Evolutionary conservation across 768 basidiomycete species (phyloP).

Genomic region (Daedalea quercina): DNA sequence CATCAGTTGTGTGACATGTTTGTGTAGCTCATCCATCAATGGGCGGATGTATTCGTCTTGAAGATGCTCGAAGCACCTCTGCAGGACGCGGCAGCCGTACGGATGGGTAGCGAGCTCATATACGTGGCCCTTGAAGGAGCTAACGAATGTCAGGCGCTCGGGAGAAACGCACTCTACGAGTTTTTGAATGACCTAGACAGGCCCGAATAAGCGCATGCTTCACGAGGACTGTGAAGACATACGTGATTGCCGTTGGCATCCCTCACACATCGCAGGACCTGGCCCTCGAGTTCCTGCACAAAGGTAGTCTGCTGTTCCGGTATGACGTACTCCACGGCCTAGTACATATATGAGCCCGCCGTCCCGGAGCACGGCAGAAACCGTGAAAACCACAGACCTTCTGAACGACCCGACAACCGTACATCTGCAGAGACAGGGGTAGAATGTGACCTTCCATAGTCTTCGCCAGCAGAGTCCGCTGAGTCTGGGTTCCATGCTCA

Average conservation of each 20-base stretch:
- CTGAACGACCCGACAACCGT: constrained; percentile 94
- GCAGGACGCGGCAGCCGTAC: constrained; percentile 92
- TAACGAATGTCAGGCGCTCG: constrained; percentile 71
- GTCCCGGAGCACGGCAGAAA: neutral
- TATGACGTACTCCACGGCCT: constrained; percentile 81
- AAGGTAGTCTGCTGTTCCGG: constrained; percentile 74
- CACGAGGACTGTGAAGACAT: constrained; percentile 18
- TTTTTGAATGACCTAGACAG: constrained; percentile 74
- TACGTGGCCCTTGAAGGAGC: constrained; percentile 70
- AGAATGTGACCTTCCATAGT: constrained; percentile 77
- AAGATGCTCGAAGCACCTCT: constrained; percentile 85
- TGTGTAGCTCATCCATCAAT: constrained; percentile 79
- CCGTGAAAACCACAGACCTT: constrained; percentile 50
- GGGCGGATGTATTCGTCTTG: constrained; percentile 59
- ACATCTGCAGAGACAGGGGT: constrained; percentile 80
- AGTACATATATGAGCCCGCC: constrained; percentile 10
- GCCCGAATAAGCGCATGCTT: neutral
- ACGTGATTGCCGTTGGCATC: constrained; percentile 96
- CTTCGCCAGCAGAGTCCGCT: constrained; percentile 62
- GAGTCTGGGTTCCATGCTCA: constrained; percentile 73
- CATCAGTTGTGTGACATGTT: constrained; percentile 65
- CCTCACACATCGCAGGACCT: constrained; percentile 80
- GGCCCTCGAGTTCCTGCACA: constrained; percentile 71
- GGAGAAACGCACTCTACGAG: constrained; percentile 75
- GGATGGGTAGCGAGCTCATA: constrained; percentile 80